phyloP scores from a whole-genome alignment of 2,329 filamentous ascomycete species.

The Claviceps citrina region DNA sequence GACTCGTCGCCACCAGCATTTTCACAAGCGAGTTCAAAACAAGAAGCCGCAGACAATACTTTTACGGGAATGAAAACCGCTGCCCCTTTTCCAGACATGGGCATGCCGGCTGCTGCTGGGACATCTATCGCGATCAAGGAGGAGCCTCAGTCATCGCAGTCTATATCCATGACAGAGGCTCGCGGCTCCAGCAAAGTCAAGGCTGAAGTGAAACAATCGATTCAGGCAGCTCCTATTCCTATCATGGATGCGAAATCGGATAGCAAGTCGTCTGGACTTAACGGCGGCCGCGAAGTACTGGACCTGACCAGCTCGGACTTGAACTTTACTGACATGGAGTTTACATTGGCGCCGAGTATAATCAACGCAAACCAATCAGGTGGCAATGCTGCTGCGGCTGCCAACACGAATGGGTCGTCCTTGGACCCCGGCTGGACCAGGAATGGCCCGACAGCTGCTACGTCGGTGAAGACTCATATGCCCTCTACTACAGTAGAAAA shows the following conservation, averaged over 20 bases:
- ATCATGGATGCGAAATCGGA: conserved; percentile 13
- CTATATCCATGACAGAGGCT: neutral
- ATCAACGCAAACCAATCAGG: conserved; percentile 13
- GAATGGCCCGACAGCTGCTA: conserved; percentile 15
- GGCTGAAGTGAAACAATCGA: conserved; percentile 12
- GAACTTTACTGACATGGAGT: conserved; percentile 42
- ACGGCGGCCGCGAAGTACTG: conserved; percentile 7
- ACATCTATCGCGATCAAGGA: conserved; percentile 11
- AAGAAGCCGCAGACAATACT: conserved; percentile 21
- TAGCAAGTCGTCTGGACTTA: conserved; percentile 11
- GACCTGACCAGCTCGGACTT: conserved; percentile 21
- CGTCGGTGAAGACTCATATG: conserved; percentile 18
- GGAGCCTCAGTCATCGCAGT: conserved; percentile 7
- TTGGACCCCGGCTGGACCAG: conserved; percentile 29
- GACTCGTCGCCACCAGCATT: conserved; percentile 18
- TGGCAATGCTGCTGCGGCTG: neutral
- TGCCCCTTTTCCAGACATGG: conserved; percentile 43
- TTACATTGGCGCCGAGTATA: conserved; percentile 32
- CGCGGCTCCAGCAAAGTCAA: conserved; percentile 9
- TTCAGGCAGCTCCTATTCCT: conserved; percentile 15
- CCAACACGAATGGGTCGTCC: conserved; percentile 20
- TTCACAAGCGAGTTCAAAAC: conserved; percentile 11
- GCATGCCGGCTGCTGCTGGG: conserved; percentile 13
- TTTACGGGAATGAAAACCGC: conserved; percentile 20
- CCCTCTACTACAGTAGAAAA: conserved; percentile 12